A percentile compares a stretch with the other conserved stretches of the same genome.
These are phyloP conservation scores for Cordyceps farinosa DNA, from an alignment of 2,329 filamentous ascomycete species.

Conservation along the genomic window DNA sequence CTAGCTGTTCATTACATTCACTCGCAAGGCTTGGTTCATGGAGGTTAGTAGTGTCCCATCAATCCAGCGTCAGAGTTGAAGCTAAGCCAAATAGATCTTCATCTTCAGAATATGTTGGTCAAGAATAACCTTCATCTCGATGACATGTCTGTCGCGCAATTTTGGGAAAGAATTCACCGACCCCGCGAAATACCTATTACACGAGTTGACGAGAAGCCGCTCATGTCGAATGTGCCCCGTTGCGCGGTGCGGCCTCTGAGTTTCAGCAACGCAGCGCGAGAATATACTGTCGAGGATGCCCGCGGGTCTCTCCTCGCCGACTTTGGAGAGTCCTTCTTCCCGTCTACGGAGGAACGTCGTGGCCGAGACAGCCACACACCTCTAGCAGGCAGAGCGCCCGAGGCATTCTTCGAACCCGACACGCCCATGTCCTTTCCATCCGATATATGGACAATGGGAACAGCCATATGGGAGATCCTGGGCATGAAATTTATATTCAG, in stretches of 20 bases:
- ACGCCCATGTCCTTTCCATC: not conserved
- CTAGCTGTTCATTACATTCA: constrained; percentile 17
- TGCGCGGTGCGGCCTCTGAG: not conserved
- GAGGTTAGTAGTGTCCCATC: constrained; percentile 5
- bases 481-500: not conserved
- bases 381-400: not conserved
- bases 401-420: not conserved
- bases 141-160: not conserved
- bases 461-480: constrained; percentile 10
- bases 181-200: not conserved
- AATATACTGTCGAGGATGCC: not conserved
- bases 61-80: too few relatives aligned
- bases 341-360: not conserved
- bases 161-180: not conserved
- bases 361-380: constrained; percentile 7
- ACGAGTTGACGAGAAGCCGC: not conserved
- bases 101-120: not conserved
- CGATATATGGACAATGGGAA: constrained; percentile 15
- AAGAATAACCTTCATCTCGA: not conserved
- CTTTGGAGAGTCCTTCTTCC: constrained; percentile 6
- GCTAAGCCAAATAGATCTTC: not conserved
- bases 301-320: not conserved
- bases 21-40: constrained; percentile 10
- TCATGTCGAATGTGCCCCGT: not conserved
- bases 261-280: not conserved